These are phyloP conservation scores for Cytospora schulzeri DNA, from an alignment of 2,329 filamentous ascomycete species.

Conservation along the genomic window DNA sequence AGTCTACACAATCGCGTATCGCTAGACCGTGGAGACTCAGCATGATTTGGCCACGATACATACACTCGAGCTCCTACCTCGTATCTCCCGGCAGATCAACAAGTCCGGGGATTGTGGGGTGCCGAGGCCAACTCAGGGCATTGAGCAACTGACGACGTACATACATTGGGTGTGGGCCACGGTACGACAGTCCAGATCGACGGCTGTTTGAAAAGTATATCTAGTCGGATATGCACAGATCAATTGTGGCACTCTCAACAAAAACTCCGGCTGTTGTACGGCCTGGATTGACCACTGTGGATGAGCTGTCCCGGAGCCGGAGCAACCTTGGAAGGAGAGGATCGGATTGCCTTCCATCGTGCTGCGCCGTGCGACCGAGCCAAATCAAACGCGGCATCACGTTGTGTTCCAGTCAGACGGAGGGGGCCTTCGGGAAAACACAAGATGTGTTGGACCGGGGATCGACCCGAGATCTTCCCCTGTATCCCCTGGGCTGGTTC, in stretches of 20 bases:
- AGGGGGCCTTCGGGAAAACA: background rate
- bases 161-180: background rate
- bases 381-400: background rate
- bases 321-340: too few relatives aligned
- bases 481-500: background rate
- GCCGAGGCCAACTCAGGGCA: background rate
- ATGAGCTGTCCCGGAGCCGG: background rate
- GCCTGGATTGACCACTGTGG: background rate
- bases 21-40: background rate
- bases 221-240: background rate
- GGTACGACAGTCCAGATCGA: background rate
- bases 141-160: background rate
- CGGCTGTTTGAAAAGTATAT: background rate
- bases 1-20: background rate
- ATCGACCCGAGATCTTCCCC: background rate
- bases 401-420: background rate
- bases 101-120: slow-evolving; percentile 18
- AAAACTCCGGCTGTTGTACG: background rate
- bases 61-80: background rate
- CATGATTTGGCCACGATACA: background rate
- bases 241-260: background rate
- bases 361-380: background rate
- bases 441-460: slow-evolving; percentile 9
- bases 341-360: background rate
- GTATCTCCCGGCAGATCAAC: slow-evolving; percentile 4